Percentiles rank a stretch among this genome's conserved stretches.
phyloP scores from a whole-genome alignment of 1,284 basidiomycete genomes.

The Xanthoconium separans region DNA sequence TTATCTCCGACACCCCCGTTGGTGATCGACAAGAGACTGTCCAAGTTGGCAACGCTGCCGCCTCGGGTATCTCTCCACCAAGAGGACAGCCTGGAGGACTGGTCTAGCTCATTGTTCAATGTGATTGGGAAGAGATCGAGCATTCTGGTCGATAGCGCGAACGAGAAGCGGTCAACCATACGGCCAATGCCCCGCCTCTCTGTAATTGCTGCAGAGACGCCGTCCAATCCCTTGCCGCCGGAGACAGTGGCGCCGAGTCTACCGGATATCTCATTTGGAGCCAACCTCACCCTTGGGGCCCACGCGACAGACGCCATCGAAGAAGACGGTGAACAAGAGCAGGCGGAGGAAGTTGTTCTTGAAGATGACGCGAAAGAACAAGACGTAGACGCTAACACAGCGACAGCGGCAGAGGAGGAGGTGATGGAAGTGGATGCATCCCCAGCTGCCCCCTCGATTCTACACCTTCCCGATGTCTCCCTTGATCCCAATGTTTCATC shows the following conservation, averaged over 20 bases:
- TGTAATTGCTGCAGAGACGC: background rate
- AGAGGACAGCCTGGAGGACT: constrained; percentile 36
- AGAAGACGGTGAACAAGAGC: constrained; percentile 13
- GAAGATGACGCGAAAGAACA: constrained; percentile 2
- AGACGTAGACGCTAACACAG: background rate
- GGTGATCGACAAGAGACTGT: constrained; percentile 31
- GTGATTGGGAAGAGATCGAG: constrained; percentile 25
- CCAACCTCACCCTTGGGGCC: constrained; percentile 17
- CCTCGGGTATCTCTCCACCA: constrained; percentile 56
- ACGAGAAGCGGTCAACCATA: constrained; percentile 14
- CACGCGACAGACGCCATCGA: constrained; percentile 4
- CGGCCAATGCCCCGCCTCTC: constrained; percentile 12
- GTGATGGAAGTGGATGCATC: background rate
- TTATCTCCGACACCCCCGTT: constrained; percentile 23
- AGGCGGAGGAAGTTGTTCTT: background rate
- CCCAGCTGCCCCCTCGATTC: constrained; percentile 1
- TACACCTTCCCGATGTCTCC: constrained; percentile 10
- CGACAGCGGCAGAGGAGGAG: background rate
- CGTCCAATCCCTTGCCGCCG: constrained; percentile 1
- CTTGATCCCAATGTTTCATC: constrained; percentile 9
- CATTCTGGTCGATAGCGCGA: constrained; percentile 4
- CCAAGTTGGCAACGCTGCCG: constrained; percentile 35
- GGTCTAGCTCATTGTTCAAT: constrained; percentile 30
- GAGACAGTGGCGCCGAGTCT: constrained; percentile 10
- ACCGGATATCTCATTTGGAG: constrained; percentile 20